Evolutionary conservation across 73 alveolate species (phyloP), one percentile per base, ranked within the genome.

Genomic region (Paramecium sexaurelia): DNA sequence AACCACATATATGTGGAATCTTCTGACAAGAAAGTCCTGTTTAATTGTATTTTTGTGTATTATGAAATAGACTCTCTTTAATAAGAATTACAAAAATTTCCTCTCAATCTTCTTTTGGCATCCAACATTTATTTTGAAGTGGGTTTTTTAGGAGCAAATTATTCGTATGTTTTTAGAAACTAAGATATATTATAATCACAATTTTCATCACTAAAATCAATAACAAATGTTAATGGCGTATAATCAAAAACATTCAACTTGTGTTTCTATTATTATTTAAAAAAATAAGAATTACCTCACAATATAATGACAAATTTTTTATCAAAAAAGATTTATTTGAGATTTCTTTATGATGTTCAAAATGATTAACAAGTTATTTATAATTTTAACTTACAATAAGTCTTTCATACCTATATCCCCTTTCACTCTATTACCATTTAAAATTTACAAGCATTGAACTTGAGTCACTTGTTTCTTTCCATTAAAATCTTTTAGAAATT

Each of bases 301-400:
- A 90, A 78, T 90, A 75, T 29, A 4, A 10, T 1, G 94, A 88
- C 37, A 98, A 90, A 88, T 97, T 97, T 68, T 93, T 92, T 85
- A 97, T 97, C 91, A 98, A 85, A 90, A 93, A 88, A 1, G 96
- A 95, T 85, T 98, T 98, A 92, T 98, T 96, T 36, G 98, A 82
- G 13, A 98, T 85, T 37, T 94, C 83, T 20, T 83, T 82, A 90
- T 98, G 99, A 94, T 94, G 96, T 87, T 98, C 99, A 85, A 95
- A 98, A 92, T 98, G 99, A 92, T 98, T 98, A n/a, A 98, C 99
- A n/a, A 96, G 90, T 43, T 78, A 43, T 43, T 78, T 78, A 40
- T 78, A 78, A 43, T 39, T 39, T 78, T 78, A 78, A 41, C 75
- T 41, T 41, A 40, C 27, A 24, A 78, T 78, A 20, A 78, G 41